These are phyloP conservation scores for Alternaria sp. DNA, from an alignment of 2,329 filamentous ascomycete species.

Conservation along the genomic window DNA sequence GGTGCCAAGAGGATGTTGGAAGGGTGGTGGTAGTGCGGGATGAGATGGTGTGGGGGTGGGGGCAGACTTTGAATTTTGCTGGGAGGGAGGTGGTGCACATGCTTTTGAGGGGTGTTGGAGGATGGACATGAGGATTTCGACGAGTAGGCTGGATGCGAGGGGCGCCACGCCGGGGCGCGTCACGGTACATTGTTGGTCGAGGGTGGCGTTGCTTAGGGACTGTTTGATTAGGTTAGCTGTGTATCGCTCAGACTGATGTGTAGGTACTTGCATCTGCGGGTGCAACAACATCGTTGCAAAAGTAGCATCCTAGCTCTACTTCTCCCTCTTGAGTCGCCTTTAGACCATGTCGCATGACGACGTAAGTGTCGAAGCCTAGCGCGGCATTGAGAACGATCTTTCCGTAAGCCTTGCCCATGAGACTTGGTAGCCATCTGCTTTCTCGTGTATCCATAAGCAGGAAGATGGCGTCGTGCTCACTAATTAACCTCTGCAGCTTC, in stretches of 20 bases:
- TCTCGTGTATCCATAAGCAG: conserved; percentile 97
- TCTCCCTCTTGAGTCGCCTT: conserved; percentile 60
- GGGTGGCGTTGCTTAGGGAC: conserved; percentile 92
- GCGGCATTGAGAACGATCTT: conserved; percentile 98
- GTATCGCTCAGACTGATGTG: neutral
- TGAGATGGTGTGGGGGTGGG: conserved; percentile 23
- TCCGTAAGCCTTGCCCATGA: conserved; percentile 91
- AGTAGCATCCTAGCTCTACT: conserved; percentile 88
- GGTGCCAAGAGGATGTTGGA: conserved; percentile 70
- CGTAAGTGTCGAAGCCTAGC: conserved; percentile 94
- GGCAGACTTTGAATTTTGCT: conserved; percentile 12
- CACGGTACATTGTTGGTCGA: conserved; percentile 98
- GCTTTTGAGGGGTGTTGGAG: conserved; percentile 71
- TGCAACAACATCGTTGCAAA: conserved; percentile 97
- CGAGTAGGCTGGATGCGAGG: conserved; percentile 88
- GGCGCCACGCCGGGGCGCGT: conserved; percentile 92
- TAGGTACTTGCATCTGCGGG: conserved; percentile 80
- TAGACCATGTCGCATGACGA: conserved; percentile 94
- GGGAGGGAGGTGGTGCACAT: conserved; percentile 29
- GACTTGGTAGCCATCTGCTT: conserved; percentile 91
- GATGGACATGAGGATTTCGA: conserved; percentile 87
- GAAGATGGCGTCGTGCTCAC: conserved; percentile 90
- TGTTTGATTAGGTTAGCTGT: conserved; percentile 47
- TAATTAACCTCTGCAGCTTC: conserved; percentile 75
- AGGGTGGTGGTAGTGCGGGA: conserved; percentile 45